Evolutionary conservation across 2,329 filamentous ascomycete genomes (phyloP), one percentile per base, ranked within the genome.

Genomic region (Bipolaris gigantea): DNA sequence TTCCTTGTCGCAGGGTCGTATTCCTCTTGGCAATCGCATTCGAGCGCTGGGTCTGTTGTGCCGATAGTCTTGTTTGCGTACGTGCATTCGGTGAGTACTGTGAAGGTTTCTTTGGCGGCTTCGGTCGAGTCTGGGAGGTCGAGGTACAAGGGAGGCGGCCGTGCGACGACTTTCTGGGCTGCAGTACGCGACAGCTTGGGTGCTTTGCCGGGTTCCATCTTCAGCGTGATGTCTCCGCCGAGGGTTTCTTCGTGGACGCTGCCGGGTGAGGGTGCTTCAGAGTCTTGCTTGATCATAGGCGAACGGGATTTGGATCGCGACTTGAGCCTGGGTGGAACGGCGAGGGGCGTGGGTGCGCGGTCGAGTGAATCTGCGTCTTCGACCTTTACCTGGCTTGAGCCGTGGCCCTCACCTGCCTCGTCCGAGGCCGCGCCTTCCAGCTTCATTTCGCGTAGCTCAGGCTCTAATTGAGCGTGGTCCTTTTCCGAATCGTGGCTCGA

Each of bases 11-110:
- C 68, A 47, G 78, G 40, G 70, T 85, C 83, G 89, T 90, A 97
- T 78, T 97, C 91, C 77, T 96, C 90, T 63, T 84, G 81, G 76
- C 94, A 99, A 73, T 99, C 94, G 77, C 94, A 99, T 75, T 97
- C 94, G 75, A 97, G 82, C 56, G 90, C 93, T 77, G 92, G 89
- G 69, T 97, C 93, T 23, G 94, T 95, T 61, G 88, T 89, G 48
- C 94, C 94, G 77, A 97, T 86, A 63, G 89, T 85, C 75, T 95
- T 97, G 62, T 92, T 91, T 49, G 90, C 91, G 76, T 99, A 99
- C 32, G 89, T 88, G 75, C 93, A 97, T 64, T 90, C 85, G 48
- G 87, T 79, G 60, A 99, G 92, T 47, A 93, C 80, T 62, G 90
- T 85, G 66, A 99, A 99, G 13, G 85, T 85, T 23, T 81, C 78